Conservation (phyloP, 768 basidiomycete species). For the Suillus decipiens region DNA sequence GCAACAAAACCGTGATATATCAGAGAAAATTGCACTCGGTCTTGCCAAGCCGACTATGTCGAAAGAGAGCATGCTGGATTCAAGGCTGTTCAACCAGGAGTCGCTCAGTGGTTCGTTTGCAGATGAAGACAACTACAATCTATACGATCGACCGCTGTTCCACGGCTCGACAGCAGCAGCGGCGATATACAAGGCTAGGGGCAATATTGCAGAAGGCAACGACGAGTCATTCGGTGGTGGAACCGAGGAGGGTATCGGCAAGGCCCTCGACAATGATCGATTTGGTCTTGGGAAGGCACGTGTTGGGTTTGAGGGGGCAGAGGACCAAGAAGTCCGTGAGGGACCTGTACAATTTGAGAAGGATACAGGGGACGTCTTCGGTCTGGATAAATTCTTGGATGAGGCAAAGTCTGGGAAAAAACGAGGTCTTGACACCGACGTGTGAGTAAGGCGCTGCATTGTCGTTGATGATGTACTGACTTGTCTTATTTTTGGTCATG, state of each 20-base stretch:
- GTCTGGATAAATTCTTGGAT: constrained; percentile 95
- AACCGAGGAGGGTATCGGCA: constrained; percentile 91
- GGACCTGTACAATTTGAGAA: constrained; percentile 99
- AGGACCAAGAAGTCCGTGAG: constrained; percentile 79
- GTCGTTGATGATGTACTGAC: constrained; percentile 4
- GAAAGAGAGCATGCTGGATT: constrained; percentile 97
- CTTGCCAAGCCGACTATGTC: constrained; percentile 95
- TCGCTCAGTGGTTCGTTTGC: constrained; percentile 79
- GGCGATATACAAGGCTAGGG: constrained; percentile 98
- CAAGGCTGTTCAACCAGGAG: constrained; percentile 96
- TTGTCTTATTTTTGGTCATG: constrained; percentile 1
- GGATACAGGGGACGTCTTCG: constrained; percentile 95
- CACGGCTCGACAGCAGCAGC: constrained; percentile 94
- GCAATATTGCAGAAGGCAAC: constrained; percentile 80
- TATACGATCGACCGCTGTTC: constrained; percentile 96
- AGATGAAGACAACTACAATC: constrained; percentile 89
- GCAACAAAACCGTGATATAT: constrained; percentile 98
- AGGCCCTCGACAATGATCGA: constrained; percentile 90
- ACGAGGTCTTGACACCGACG: constrained; percentile 78
- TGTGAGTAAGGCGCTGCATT: constrained; percentile 43
- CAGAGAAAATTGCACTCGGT: constrained; percentile 97
- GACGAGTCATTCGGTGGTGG: constrained; percentile 94
- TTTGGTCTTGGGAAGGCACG: constrained; percentile 85
- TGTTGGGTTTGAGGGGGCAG: constrained; percentile 90
- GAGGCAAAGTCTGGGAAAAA: constrained; percentile 96